phyloP scores from a whole-genome alignment of 371 early-diverging fungal species.

The Syncephalis fuscata region DNA sequence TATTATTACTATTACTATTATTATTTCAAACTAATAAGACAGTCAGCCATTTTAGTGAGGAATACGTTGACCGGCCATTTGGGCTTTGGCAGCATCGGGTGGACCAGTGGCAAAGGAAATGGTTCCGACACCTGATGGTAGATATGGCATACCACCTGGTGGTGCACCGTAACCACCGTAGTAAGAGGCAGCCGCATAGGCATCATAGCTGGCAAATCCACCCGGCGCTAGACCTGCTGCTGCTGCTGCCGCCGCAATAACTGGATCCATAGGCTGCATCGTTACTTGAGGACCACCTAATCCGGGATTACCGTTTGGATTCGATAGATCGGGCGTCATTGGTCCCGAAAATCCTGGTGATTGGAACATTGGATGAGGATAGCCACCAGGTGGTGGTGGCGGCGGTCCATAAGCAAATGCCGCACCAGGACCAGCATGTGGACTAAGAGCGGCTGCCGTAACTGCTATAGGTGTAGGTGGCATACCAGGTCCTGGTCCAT shows the following conservation, averaged over 20 bases:
- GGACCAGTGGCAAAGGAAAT: conserved; percentile 1
- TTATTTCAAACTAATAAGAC: no score
- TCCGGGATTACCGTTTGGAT: conserved; percentile 6
- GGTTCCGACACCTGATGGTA: background rate
- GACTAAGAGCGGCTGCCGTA: conserved; percentile 4
- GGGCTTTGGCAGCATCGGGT: no score
- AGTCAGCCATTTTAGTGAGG: no score
- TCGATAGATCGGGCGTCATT: conserved; percentile 4
- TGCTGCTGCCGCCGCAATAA: conserved; percentile 5
- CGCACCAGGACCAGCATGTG: background rate
- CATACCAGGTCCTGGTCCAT: no score
- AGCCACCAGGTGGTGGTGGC: conserved; percentile 1
- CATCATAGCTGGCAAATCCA: background rate
- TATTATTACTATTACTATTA: no score
- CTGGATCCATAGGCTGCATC: conserved; percentile 5
- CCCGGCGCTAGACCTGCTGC: background rate
- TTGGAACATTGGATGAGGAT: conserved; percentile 3
- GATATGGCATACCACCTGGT: conserved; percentile 1
- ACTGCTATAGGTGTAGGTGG: background rate
- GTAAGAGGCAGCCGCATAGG: conserved; percentile 2
- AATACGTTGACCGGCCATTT: no score
- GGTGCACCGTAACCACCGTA: conserved; percentile 4
- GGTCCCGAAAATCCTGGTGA: conserved; percentile 1
- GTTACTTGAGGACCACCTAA: conserved; percentile 6
- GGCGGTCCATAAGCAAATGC: conserved; percentile 2